These are phyloP conservation scores for Pythium biforme DNA, from an alignment of 352 stramenopile genomes.

Conservation along the genomic window DNA sequence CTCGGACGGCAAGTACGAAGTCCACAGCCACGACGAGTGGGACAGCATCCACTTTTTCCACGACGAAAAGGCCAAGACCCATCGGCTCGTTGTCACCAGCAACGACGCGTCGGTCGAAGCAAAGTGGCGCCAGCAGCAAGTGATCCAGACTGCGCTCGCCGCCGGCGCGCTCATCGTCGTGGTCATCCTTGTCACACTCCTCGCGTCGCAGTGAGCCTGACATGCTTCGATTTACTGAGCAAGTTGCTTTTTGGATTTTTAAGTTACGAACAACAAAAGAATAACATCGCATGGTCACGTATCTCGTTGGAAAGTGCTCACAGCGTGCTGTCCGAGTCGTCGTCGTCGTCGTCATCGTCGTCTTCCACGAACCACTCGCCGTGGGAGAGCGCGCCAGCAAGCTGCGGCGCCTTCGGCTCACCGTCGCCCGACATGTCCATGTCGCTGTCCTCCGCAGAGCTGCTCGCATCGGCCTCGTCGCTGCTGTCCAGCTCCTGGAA, in stretches of 20 bases:
- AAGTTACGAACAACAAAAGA: conserved; percentile 5
- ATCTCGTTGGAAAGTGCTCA: neutral
- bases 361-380: conserved; percentile 31
- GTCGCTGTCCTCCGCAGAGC: conserved; percentile 31
- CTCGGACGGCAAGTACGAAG: conserved; percentile 57
- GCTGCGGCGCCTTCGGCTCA: conserved; percentile 11
- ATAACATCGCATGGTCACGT: neutral
- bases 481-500: conserved; percentile 34
- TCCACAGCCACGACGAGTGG: conserved; percentile 53
- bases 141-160: conserved; percentile 7
- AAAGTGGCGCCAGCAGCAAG: conserved; percentile 13
- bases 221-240: neutral
- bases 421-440: conserved; percentile 27
- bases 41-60: conserved; percentile 62
- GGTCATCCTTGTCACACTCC: neutral
- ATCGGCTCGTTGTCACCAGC: conserved; percentile 16
- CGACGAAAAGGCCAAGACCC: conserved; percentile 31
- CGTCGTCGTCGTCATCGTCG: conserved; percentile 19
- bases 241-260: neutral
- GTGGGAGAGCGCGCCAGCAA: conserved; percentile 26
- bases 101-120: conserved; percentile 22
- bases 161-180: neutral
- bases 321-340: conserved; percentile 6
- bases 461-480: conserved; percentile 31
- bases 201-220: neutral